These are phyloP conservation scores for Senna siamea DNA, from an alignment of 306 rosid species.

Conservation along the genomic window DNA sequence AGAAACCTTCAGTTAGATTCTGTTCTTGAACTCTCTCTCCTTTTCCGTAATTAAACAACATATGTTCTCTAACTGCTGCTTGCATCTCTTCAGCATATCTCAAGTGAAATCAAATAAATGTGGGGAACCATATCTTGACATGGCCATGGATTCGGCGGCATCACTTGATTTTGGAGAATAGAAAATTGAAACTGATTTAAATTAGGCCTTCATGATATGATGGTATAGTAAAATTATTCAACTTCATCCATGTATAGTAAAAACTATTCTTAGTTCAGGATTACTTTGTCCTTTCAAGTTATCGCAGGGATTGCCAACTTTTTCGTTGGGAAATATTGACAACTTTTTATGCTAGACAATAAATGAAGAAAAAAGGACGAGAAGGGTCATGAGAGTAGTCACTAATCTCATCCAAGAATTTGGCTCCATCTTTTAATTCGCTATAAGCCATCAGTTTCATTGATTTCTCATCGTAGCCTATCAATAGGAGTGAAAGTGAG, in stretches of 20 bases:
- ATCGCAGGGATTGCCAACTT: constrained; percentile 3
- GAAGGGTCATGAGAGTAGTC: constrained; percentile 5
- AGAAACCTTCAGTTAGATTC: constrained; percentile 1
- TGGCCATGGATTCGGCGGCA: neutral
- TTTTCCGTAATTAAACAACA: neutral
- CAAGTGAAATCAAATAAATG: neutral
- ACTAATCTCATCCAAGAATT: constrained; percentile 20
- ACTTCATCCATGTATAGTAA: constrained; percentile 17
- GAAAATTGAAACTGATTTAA: constrained; percentile 25
- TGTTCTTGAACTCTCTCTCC: constrained; percentile 4
- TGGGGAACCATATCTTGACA: constrained; percentile 2
- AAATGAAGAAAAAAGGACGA: neutral
- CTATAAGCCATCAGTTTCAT: constrained; percentile 21
- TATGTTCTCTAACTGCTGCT: neutral
- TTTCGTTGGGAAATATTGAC: constrained; percentile 21
- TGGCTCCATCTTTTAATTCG: constrained; percentile 23
- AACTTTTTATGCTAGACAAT: constrained; percentile 1
- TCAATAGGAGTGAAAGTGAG: constrained; percentile 21
- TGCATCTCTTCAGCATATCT: neutral
- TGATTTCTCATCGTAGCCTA: neutral
- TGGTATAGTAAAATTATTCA: constrained; percentile 19
- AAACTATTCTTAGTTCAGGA: neutral
- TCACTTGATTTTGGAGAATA: constrained; percentile 12
- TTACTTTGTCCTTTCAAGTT: constrained; percentile 6
- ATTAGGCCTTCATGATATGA: neutral